A percentile compares a stretch with the other conserved stretches of the same genome.
These are phyloP conservation scores for Auricularia sp. DNA, from an alignment of 768 basidiomycete species.

Conservation along the genomic window DNA sequence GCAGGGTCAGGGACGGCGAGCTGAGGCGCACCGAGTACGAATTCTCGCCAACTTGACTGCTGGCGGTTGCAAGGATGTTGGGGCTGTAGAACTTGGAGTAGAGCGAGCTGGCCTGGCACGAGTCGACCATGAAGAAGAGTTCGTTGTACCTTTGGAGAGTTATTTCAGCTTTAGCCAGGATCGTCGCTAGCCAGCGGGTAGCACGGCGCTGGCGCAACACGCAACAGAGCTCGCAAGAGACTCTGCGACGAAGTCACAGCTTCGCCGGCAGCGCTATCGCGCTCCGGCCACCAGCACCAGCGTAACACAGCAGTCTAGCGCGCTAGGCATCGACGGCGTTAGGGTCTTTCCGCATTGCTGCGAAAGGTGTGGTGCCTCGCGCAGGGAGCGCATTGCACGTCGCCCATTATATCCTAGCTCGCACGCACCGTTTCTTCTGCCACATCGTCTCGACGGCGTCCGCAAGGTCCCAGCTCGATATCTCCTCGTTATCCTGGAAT, in stretches of 20 bases:
- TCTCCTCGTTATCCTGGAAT: constrained; percentile 98
- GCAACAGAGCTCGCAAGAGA: no score
- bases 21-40: constrained; percentile 72
- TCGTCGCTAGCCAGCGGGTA: no score
- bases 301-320: no score
- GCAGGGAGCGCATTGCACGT: not conserved
- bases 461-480: constrained; percentile 93
- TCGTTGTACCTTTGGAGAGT: constrained; percentile 65
- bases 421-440: constrained; percentile 76
- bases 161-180: not conserved
- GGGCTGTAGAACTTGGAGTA: constrained; percentile 90
- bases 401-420: not conserved
- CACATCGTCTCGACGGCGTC: constrained; percentile 99
- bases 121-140: constrained; percentile 96
- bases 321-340: no score
- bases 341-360: no score
- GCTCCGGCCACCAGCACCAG: no score
- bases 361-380: no score
- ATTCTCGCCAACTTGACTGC: constrained; percentile 73
- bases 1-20: not conserved
- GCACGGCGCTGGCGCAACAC: no score
- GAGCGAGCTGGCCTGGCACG: constrained; percentile 95
- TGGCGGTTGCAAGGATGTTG: constrained; percentile 85
- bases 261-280: no score
- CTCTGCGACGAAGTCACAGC: no score